Evolutionary conservation across 176 grass and related monocot genomes (phyloP), one percentile per base, ranked within the genome.

Genomic region (Phoenix roebelenii): DNA sequence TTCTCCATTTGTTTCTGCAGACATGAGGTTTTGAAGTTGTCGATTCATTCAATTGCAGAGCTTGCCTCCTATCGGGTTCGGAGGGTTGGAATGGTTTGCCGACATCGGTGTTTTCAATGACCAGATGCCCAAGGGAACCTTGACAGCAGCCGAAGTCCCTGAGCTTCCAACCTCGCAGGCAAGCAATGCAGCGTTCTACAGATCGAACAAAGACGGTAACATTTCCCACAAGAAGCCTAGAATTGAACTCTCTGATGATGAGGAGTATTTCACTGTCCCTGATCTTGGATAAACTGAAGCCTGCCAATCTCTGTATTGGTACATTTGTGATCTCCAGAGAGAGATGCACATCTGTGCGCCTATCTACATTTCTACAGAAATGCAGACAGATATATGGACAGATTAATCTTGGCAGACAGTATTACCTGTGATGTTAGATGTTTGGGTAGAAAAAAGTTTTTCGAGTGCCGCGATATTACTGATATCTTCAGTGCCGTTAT

Each of bases 261-360:
- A 89, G 22, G 93, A 98, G 52, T 98, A 77, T 74, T 72, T 89
- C 15, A 74, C 85, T 48, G 94, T 98, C 10, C 94, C 94, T 20
- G 94, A 98, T 77, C 94, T 98, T 18, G 94, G 94, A 63, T 92
- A 67, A 85, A 65, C 54, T 56, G 18, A 23, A 56, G 22, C 54
- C 23, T 4, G 54, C 35, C 35, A 44, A 44, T 44, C 35, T 44
- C 35, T 44, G 35, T 44, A 44, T 44, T 12, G 0, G 9, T 44
- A 12, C 10, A 10, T 3, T 44, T 14, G 10, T 44, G 7, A 44
- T 12, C 9, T 44, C 35, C 35, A 39, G 35, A 44, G 35, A 44
- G 2, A 44, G 9, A 44, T 2, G 5, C 35, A 44, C 35, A 14
- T 44, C 35, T 14, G 2, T 30, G 28, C 28, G 6, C 6, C 28